phyloP scores from a whole-genome alignment of 306 rosid species.

The Carpinus fangiana region DNA sequence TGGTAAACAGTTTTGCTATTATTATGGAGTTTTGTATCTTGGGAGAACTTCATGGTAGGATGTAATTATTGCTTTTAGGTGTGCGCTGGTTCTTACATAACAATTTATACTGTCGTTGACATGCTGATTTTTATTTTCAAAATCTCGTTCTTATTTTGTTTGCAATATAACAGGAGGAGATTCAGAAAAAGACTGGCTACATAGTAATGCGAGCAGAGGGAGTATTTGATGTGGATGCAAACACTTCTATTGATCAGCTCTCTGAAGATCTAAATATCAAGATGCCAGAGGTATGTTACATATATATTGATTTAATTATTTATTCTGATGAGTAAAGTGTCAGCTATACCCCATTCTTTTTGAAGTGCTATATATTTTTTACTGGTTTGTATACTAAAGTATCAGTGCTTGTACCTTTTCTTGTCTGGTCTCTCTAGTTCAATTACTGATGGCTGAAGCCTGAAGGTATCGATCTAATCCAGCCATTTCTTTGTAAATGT shows the following conservation, averaged over 20 bases:
- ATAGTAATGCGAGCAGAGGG: constrained; percentile 97
- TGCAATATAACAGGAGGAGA: constrained; percentile 75
- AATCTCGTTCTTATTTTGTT: constrained; percentile 19
- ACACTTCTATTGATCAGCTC: constrained; percentile 95
- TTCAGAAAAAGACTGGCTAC: constrained; percentile 98
- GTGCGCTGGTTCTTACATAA: background rate
- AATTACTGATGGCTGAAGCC: constrained; percentile 6
- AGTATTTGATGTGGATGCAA: constrained; percentile 94
- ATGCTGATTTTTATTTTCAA: background rate
- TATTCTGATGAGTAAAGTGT: constrained; percentile 53
- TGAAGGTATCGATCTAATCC: background rate
- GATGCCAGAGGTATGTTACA: constrained; percentile 80
- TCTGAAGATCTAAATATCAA: constrained; percentile 89
- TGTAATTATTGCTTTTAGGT: background rate
- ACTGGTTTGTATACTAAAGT: background rate
- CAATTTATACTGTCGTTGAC: background rate
- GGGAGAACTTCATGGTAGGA: constrained; percentile 2
- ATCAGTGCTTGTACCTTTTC: constrained; percentile 4
- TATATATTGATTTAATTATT: background rate
- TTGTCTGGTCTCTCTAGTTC: background rate
- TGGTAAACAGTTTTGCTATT: background rate
- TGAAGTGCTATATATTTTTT: constrained; percentile 6
- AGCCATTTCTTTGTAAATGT: background rate
- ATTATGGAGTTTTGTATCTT: background rate
- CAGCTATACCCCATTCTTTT: constrained; percentile 56